A percentile compares a stretch with the other conserved stretches of the same genome.
These are phyloP conservation scores for Diaporthe australafricana DNA, from an alignment of 2,329 filamentous ascomycete genomes.

Conservation along the genomic window DNA sequence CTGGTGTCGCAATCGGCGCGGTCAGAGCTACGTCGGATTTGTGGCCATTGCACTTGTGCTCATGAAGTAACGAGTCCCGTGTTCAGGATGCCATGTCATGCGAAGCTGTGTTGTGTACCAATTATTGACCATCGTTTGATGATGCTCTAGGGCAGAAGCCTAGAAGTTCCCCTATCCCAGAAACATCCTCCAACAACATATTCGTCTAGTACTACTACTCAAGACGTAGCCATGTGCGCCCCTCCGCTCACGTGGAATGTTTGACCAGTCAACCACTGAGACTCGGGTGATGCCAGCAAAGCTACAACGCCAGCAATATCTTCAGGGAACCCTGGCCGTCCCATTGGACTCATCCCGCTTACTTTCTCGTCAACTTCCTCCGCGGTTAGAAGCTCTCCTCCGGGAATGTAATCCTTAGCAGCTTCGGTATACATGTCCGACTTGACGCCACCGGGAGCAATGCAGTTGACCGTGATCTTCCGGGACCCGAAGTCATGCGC, in stretches of 20 bases:
- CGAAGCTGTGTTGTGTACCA: no score
- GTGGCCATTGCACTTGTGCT: no score
- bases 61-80: no score
- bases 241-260: conserved; percentile 38
- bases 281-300: conserved; percentile 48
- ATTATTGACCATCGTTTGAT: no score
- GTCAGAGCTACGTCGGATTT: no score
- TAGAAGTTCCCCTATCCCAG: no score
- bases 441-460: conserved; percentile 38
- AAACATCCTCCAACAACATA: no score
- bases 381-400: conserved; percentile 19
- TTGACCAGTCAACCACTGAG: conserved; percentile 39
- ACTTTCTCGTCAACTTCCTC: conserved; percentile 35
- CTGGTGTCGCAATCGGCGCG: no score
- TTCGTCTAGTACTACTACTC: not conserved
- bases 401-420: conserved; percentile 34
- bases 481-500: conserved; percentile 33
- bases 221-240: conserved; percentile 35
- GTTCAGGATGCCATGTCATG: no score
- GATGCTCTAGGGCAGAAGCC: no score
- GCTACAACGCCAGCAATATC: conserved; percentile 51
- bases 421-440: conserved; percentile 34
- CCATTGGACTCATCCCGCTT: conserved; percentile 25
- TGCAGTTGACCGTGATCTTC: conserved; percentile 40
- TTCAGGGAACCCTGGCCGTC: conserved; percentile 30